Evolutionary conservation across 345 rosid genomes (phyloP).

Genomic region (Sonneratia alba): DNA sequence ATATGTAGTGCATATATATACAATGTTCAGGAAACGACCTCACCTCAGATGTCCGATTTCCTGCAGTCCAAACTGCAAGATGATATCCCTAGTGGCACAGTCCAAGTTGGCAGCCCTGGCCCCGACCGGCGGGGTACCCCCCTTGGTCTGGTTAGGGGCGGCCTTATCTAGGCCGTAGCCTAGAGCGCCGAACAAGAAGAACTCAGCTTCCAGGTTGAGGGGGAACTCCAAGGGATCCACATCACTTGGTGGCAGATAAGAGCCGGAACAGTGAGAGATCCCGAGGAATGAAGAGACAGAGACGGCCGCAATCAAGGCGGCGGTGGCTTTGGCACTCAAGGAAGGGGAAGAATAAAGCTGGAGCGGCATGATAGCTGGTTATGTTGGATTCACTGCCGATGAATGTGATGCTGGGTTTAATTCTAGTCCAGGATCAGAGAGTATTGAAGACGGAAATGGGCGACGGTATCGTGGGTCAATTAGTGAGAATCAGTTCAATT

Average conservation of each 20-base stretch:
- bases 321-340: not conserved
- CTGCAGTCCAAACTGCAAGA: constrained; percentile 77
- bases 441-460: no score
- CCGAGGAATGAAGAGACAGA: not conserved
- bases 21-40: not conserved
- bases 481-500: no score
- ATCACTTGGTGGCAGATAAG: constrained; percentile 15
- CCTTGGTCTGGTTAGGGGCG: constrained; percentile 52
- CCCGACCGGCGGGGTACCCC: constrained; percentile 71
- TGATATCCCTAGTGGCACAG: constrained; percentile 36
- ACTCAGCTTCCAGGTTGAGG: constrained; percentile 84
- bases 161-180: constrained; percentile 64
- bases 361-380: not conserved
- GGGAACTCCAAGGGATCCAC: constrained; percentile 65
- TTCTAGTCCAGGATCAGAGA: no score
- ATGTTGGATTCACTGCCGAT: not conserved
- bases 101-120: constrained; percentile 53
- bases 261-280: not conserved
- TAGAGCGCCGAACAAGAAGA: constrained; percentile 57
- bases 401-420: no score
- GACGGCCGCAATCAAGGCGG: constrained; percentile 1
- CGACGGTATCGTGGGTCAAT: no score
- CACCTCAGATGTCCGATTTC: constrained; percentile 82
- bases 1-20: not conserved
- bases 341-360: not conserved